These are phyloP conservation scores for Gracilaria vermiculophylla DNA, from an alignment of 23 red algal species.

Conservation along the genomic window DNA sequence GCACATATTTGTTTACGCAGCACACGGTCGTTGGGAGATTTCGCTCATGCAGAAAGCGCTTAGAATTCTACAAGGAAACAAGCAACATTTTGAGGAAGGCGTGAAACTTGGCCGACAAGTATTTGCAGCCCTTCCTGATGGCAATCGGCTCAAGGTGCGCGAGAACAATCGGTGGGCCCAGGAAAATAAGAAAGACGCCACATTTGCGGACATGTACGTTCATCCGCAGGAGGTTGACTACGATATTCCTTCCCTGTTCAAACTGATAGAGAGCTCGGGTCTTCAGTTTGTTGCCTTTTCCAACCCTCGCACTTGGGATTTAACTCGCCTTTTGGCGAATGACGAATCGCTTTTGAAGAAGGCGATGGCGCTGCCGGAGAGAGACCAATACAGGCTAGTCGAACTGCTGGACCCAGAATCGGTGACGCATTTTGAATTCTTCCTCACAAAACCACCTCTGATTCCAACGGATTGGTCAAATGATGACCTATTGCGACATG, in stretches of 20 bases:
- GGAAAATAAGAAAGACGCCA: conserved; percentile 93
- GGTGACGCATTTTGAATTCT: conserved; percentile 98
- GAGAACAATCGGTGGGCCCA: conserved; percentile 88
- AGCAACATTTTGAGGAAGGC: conserved; percentile 75
- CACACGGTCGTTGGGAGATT: conserved; percentile 94
- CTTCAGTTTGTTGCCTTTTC: conserved; percentile 87
- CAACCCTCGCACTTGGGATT: conserved; percentile 90
- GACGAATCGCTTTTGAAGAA: conserved; percentile 57
- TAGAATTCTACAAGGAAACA: conserved; percentile 57
- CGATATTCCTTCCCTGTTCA: conserved; percentile 72
- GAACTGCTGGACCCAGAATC: conserved; percentile 93
- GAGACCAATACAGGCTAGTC: conserved; percentile 73
- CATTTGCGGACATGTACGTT: conserved; percentile 99
- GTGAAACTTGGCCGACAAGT: conserved; percentile 85
- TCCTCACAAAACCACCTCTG: conserved; percentile 69
- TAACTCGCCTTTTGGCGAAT: conserved; percentile 70
- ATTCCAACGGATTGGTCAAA: conserved; percentile 37
- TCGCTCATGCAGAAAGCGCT: conserved; percentile 93
- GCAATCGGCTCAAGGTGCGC: conserved; percentile 80
- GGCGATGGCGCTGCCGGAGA: conserved; percentile 50
- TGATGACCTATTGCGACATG: conserved; percentile 46
- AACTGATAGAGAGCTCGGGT: conserved; percentile 72
- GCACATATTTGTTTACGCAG: conserved; percentile 98
- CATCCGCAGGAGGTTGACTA: conserved; percentile 98
- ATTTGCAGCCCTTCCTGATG: conserved; percentile 79